Conservation (phyloP, 495 filamentous ascomycete species). For the Bacidia gigantensis region DNA sequence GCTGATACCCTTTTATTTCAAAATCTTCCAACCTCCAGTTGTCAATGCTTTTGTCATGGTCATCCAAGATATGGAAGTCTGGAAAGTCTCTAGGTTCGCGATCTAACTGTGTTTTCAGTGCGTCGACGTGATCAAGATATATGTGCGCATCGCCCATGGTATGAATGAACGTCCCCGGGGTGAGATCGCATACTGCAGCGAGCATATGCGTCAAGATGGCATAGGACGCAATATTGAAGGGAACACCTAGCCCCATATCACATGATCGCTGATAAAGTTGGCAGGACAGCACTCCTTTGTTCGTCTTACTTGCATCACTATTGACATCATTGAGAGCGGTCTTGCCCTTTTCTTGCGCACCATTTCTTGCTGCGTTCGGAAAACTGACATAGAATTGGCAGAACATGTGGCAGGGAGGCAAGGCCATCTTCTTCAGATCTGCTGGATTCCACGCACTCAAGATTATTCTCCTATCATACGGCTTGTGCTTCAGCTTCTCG, state of each 20-base stretch:
- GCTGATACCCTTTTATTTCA: constrained; percentile 73
- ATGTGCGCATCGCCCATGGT: constrained; percentile 96
- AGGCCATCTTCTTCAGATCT: constrained; percentile 76
- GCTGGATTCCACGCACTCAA: constrained; percentile 86
- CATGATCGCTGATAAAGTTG: constrained; percentile 86
- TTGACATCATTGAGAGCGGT: constrained; percentile 4
- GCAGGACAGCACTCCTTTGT: constrained; percentile 59
- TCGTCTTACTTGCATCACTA: constrained; percentile 26
- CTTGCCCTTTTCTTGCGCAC: constrained; percentile 11
- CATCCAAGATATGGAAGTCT: constrained; percentile 51
- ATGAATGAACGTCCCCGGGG: constrained; percentile 74
- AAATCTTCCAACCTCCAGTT: constrained; percentile 85
- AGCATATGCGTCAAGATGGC: constrained; percentile 88
- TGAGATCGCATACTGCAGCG: constrained; percentile 69
- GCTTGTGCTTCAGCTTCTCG: constrained; percentile 62
- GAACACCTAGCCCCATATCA: constrained; percentile 94
- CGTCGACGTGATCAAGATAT: constrained; percentile 85
- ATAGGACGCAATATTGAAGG: constrained; percentile 94
- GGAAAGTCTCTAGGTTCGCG: constrained; percentile 76
- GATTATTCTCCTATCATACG: constrained; percentile 81
- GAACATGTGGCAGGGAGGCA: constrained; percentile 98
- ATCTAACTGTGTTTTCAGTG: constrained; percentile 63
- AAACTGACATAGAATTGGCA: constrained; percentile 94
- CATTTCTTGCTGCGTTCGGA: constrained; percentile 27
- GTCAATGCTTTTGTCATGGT: constrained; percentile 54